Base-by-base conservation (phyloP, 345 rosid species). In the Zanthoxylum bungeanum region DNA sequence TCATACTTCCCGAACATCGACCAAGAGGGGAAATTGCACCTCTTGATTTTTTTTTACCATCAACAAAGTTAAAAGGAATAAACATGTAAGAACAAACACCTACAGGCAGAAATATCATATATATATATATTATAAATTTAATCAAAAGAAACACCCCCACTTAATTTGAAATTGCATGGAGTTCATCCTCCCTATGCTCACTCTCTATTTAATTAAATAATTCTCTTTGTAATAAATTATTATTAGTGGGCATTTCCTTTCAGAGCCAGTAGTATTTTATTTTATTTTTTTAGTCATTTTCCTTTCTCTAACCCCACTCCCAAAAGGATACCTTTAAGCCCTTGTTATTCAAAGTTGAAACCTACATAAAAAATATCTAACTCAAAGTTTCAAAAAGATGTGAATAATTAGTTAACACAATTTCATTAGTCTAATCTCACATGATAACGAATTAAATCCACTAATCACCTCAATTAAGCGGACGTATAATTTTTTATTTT, bases 171-270 rank as follows among this genome's bases (percentile, higher is more conserved):
- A 86, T 83, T 85, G 86, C 81, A 79, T 75, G 85, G 81, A 88
- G 82, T 78, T 83, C 78, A 90, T 89, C 90, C 83, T 83, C 70
- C 84, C 74, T 85, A 84, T 84, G 73, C 75, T 76, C 66, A 52
- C 67, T 70, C 78, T 72, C 36, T 66, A 73, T 76, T 37, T 71
- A 8, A 60, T 36, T 64, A 67, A 74, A 74, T 49, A 68, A 64
- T 69, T 76, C 72, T 59, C 34, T 77, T 72, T 63, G 57, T 34
- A 47, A 76, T 76, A 86, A 84, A 84, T 74, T 77, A 55, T 64
- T 69, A 53, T 84, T 78, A 92, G 96, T 92, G 95, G 98, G 97
- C 84, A 90, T 85, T 91, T 87, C 79, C 85, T 73, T 84, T 85
- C 77, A 39, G 51, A 44, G 64, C 78, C 82, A 76, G 69, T 74